phyloP scores from a whole-genome alignment of 345 rosid species.

The Eucalyptus lansdowneana region DNA sequence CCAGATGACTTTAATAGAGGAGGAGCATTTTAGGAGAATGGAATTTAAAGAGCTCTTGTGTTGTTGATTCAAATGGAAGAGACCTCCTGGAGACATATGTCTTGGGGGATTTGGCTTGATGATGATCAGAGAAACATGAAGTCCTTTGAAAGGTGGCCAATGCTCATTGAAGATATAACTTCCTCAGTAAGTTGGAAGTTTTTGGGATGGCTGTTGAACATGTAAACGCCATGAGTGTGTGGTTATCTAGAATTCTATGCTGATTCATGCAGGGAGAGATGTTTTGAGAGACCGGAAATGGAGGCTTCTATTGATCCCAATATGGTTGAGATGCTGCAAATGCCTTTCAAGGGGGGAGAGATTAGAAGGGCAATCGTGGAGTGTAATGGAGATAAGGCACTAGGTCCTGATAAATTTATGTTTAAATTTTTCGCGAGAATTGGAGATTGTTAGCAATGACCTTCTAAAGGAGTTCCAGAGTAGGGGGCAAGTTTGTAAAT shows the following conservation, averaged over 20 bases:
- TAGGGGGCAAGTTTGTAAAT: neutral
- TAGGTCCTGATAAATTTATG: neutral
- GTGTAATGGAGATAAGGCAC: neutral
- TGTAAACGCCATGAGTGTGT: neutral
- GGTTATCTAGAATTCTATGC: neutral
- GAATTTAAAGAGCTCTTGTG: neutral
- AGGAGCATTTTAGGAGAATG: neutral
- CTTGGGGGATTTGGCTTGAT: neutral
- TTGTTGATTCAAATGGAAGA: neutral
- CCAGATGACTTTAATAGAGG: neutral
- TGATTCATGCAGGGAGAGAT: neutral
- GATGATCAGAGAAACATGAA: neutral
- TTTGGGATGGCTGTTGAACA: neutral
- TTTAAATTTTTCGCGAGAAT: neutral
- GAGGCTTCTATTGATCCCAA: neutral
- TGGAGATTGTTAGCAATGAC: neutral
- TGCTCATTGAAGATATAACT: neutral
- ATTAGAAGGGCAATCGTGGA: neutral
- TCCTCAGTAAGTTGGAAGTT: neutral
- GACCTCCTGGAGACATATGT: neutral
- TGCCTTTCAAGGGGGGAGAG: neutral
- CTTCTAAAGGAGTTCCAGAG: neutral
- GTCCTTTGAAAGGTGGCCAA: neutral
- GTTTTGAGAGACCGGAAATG: neutral
- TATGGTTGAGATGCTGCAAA: neutral